Evolutionary conservation across 2,329 filamentous ascomycete species (phyloP), one percentile per base, ranked within the genome.

Genomic region (Tolypocladium pustulatum): DNA sequence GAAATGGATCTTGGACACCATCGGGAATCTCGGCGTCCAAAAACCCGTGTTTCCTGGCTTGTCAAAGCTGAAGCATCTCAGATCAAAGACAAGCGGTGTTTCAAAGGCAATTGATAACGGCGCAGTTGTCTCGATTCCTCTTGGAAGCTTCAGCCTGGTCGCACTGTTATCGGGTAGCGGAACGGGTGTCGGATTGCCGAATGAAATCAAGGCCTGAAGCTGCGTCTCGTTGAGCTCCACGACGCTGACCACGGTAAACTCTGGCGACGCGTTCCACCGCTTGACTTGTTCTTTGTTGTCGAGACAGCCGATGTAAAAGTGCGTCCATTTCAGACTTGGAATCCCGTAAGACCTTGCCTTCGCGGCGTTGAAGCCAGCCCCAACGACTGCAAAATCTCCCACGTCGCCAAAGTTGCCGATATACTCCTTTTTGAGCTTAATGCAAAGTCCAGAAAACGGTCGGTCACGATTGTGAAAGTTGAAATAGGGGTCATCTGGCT

Each of bases 371-470:
- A 88, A 91, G 22, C 84, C 83, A 7, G 84, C 91, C 0, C 90
- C 91, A 3, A 96, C 76, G 1, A 93, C 79, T 2, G 88, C 86
- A 67, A 96, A 89, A 69, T 96, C 92, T 12, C 89, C 89, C 36
- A 91, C 84, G 61, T 95, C 91, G 0, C 91, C 90, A 68, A 93
- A 83, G 3, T 84, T 84, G 32, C 81, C 78, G 41, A 96, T 73
- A 65, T 95, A 96, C 66, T 94, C 90, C 66, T 91, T 91, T 71
- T 96, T 96, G 49, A 96, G 72, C 72, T 96, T 96, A 66, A 96
- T 89, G 68, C 85, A 88, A 59, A 75, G 78, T 17, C 76, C 76
- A 3, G 71, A 67, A 60, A 75, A 76, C 36, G 77, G 62, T 65
- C 73, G 64, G 49, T 65, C 65, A 53, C 63, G 65, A 52, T 66